phyloP scores from a whole-genome alignment of 495 filamentous ascomycete species.

The Trichoderma virens region DNA sequence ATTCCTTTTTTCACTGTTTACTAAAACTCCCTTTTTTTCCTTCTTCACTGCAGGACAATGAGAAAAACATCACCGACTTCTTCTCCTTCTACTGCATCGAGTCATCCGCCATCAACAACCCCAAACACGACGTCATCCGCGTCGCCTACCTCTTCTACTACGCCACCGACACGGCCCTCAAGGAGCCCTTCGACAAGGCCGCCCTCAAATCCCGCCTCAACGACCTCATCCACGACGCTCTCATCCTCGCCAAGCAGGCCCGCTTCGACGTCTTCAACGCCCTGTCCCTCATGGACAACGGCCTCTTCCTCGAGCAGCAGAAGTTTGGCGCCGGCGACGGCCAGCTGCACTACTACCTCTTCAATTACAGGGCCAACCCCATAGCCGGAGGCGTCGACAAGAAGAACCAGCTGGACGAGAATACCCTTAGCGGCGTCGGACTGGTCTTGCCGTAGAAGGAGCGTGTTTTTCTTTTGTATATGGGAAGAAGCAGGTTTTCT shows the following conservation, averaged over 20 bases:
- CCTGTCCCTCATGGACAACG: slow-evolving; percentile 86
- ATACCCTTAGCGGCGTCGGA: slow-evolving; percentile 75
- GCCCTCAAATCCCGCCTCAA: slow-evolving; percentile 67
- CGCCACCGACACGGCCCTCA: slow-evolving; percentile 74
- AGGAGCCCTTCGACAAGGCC: slow-evolving; percentile 39
- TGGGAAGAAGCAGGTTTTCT: background rate
- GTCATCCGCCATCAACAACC: slow-evolving; percentile 74
- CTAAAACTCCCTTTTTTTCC: too few species aligned
- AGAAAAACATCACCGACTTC: slow-evolving; percentile 85
- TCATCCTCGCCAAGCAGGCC: slow-evolving; percentile 79
- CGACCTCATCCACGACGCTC: slow-evolving; percentile 68
- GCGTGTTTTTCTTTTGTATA: background rate
- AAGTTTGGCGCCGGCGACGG: slow-evolving; percentile 93
- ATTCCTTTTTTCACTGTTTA: background rate
- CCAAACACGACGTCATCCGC: slow-evolving; percentile 66
- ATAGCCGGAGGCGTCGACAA: slow-evolving; percentile 77
- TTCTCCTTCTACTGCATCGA: slow-evolving; percentile 95
- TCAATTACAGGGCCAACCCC: slow-evolving; percentile 82
- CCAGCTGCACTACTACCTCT: slow-evolving; percentile 90
- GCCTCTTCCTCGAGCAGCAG: slow-evolving; percentile 81
- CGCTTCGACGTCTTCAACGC: slow-evolving; percentile 97
- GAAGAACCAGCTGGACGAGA: slow-evolving; percentile 64
- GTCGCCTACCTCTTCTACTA: slow-evolving; percentile 98
- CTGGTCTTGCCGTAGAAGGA: slow-evolving; percentile 65
- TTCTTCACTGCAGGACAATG: slow-evolving; percentile 26